Percentiles rank a stretch among this genome's conserved stretches.
These are phyloP conservation scores for Yamadazyma triangularis DNA, from an alignment of 1,139 yeast species.

Conservation along the genomic window DNA sequence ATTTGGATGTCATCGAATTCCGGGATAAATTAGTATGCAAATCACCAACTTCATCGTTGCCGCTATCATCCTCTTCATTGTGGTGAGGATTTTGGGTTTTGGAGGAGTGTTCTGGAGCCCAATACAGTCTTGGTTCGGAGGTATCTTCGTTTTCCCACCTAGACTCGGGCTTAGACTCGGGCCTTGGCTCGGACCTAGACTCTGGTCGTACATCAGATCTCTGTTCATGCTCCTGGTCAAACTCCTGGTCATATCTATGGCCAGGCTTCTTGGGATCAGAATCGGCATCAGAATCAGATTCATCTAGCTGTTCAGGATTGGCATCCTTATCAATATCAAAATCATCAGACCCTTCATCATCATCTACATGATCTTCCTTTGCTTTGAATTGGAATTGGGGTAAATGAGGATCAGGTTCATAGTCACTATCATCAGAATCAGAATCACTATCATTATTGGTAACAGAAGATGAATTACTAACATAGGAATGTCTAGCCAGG, in stretches of 20 bases:
- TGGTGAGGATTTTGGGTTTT: too few relatives aligned
- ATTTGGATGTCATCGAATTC: slow-evolving; percentile 5
- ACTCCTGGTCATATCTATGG: too few relatives aligned
- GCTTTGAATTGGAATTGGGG: slow-evolving; percentile 8
- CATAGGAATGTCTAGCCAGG: slow-evolving; percentile 21
- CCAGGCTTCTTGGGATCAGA: too few relatives aligned
- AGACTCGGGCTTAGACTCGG: too few relatives aligned
- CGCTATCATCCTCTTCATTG: slow-evolving; percentile 1
- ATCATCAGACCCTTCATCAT: slow-evolving; percentile 4
- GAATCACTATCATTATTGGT: slow-evolving; percentile 12
- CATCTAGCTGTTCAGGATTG: slow-evolving; percentile 5
- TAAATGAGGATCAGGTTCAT: slow-evolving; percentile 1
- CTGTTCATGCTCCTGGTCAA: too few relatives aligned
- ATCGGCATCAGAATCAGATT: slow-evolving; percentile 5
- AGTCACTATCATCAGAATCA: slow-evolving; percentile 11
- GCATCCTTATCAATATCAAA: too few relatives aligned
- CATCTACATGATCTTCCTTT: slow-evolving; percentile 4
- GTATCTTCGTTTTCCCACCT: neutral
- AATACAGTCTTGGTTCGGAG: too few relatives aligned
- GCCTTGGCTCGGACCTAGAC: too few relatives aligned
- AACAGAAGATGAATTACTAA: slow-evolving; percentile 23
- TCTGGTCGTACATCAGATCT: neutral
- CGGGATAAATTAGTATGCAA: neutral
- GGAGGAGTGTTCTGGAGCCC: too few relatives aligned
- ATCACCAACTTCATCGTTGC: neutral